Percentiles rank a stretch among this genome's conserved stretches.
phyloP scores from a whole-genome alignment of 164 flowering plant species.

The Cinnamomum micranthum region DNA sequence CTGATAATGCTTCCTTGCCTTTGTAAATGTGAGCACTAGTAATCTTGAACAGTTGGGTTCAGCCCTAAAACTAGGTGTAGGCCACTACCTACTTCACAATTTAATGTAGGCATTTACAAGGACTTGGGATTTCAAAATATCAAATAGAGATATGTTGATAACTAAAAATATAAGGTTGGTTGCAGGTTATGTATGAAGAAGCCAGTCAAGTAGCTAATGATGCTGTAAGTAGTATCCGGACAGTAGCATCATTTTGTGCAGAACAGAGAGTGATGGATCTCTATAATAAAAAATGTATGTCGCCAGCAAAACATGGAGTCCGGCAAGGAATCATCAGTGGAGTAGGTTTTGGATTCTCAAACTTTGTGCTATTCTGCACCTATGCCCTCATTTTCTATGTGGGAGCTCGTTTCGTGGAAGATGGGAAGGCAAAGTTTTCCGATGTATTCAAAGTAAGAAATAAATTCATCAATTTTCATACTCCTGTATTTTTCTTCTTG shows the following conservation, averaged over 20 bases:
- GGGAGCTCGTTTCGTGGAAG: constrained; percentile 7
- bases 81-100: not conserved
- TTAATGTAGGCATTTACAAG: not conserved
- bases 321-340: constrained; percentile 8
- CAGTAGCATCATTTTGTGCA: constrained; percentile 19
- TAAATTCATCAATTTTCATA: not conserved
- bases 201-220: constrained; percentile 16
- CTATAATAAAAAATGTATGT: constrained; percentile 15
- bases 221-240: constrained; percentile 16
- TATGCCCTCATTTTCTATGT: constrained; percentile 12
- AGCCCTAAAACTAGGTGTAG: not conserved
- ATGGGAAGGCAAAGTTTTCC: constrained; percentile 2
- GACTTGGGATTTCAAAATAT: not conserved
- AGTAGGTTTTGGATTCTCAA: constrained; percentile 12
- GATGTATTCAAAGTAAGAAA: constrained; percentile 12
- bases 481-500: not conserved
- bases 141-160: not conserved
- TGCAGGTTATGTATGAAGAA: constrained; percentile 17
- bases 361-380: constrained; percentile 6
- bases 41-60: not conserved
- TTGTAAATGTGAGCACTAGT: not conserved
- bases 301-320: constrained; percentile 10
- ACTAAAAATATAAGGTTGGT: not conserved
- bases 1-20: not conserved
- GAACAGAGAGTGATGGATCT: constrained; percentile 15